Conservation (phyloP, 768 basidiomycete genomes). For the Naganishia randhawae region DNA sequence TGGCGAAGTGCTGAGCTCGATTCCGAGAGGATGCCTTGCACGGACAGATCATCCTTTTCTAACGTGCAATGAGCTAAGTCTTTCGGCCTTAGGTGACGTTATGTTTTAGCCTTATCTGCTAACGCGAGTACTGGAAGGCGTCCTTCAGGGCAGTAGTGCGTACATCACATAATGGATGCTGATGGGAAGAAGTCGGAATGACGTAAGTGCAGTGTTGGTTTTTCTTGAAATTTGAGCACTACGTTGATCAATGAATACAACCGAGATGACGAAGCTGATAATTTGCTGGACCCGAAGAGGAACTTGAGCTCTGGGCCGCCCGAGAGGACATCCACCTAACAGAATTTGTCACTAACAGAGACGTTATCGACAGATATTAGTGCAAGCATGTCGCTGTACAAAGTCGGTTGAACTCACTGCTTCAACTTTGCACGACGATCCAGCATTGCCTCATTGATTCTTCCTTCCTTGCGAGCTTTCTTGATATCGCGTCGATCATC, state of each 20-base stretch:
- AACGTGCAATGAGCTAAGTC: too few relatives aligned
- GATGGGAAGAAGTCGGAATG: too few relatives aligned
- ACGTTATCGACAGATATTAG: background rate
- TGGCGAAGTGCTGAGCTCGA: too few relatives aligned
- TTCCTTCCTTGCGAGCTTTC: slow-evolving; percentile 48
- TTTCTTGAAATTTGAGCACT: background rate
- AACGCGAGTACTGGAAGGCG: too few relatives aligned
- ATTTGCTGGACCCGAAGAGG: too few relatives aligned
- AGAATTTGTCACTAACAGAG: background rate
- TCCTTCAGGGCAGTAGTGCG: too few relatives aligned
- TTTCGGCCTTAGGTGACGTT: too few relatives aligned
- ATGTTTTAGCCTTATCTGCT: too few relatives aligned
- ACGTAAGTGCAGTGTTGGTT: background rate
- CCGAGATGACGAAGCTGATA: background rate
- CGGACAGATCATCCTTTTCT: too few relatives aligned
- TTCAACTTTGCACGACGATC: slow-evolving; percentile 48
- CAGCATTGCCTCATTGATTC: slow-evolving; percentile 49
- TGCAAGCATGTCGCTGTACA: background rate
- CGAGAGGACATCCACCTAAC: background rate
- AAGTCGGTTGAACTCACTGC: slow-evolving; percentile 18
- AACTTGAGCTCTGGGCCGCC: too few relatives aligned
- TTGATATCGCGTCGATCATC: slow-evolving; percentile 44
- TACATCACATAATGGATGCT: too few relatives aligned
- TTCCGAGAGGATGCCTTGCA: too few relatives aligned
- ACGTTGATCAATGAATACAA: background rate